phyloP scores from a whole-genome alignment of 148 eudicot genomes.

The Beta vulgaris region DNA sequence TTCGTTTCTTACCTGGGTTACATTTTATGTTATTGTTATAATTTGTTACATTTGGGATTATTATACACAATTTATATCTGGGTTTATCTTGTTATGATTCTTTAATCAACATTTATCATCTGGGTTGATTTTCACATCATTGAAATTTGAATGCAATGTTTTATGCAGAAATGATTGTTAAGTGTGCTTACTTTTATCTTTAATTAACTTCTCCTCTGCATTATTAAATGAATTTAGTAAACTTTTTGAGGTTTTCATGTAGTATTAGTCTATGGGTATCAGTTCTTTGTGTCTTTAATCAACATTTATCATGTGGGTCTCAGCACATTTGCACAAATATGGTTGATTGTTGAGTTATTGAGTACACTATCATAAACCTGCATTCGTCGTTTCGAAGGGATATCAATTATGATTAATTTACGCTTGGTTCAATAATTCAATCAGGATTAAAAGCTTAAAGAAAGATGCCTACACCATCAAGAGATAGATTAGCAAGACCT shows the following conservation, averaged over 20 bases:
- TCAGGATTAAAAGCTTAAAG: neutral
- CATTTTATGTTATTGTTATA: neutral
- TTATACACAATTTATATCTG: neutral
- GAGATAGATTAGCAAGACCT: slow-evolving; percentile 69
- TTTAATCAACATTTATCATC: neutral
- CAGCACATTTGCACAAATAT: neutral
- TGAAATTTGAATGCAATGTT: too few relatives aligned
- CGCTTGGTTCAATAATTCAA: neutral
- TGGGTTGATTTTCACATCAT: neutral
- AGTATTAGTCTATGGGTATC: neutral
- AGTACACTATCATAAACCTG: neutral
- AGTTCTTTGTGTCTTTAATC: neutral
- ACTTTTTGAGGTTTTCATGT: neutral
- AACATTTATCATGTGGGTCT: neutral
- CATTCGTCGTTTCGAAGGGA: neutral
- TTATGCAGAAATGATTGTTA: neutral
- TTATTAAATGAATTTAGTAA: neutral
- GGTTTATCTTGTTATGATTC: neutral
- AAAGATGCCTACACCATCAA: slow-evolving; percentile 40
- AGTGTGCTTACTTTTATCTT: neutral
- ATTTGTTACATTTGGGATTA: neutral
- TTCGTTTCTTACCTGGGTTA: neutral
- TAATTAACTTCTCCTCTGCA: neutral
- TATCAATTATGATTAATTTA: neutral
- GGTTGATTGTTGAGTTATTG: neutral